phyloP scores from a whole-genome alignment of 768 basidiomycete species.

The Rhizopogon roseolus region DNA sequence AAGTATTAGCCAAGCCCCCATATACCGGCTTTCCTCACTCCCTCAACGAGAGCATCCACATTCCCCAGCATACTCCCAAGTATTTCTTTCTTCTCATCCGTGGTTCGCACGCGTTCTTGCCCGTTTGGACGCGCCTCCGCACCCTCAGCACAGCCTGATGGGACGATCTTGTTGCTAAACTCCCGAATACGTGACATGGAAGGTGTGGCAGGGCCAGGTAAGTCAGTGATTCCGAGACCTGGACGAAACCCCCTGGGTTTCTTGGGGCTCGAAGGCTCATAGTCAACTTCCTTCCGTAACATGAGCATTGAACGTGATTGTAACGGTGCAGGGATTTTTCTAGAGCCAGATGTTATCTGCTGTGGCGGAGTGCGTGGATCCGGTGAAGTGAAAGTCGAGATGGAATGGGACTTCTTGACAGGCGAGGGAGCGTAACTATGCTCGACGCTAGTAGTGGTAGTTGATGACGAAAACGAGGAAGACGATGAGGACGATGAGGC shows the following conservation, averaged over 20 bases:
- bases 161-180: background rate
- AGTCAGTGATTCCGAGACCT: constrained; percentile 26
- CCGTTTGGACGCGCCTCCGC: constrained; percentile 12
- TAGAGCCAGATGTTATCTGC: constrained; percentile 19
- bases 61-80: constrained; percentile 84
- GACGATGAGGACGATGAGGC: constrained; percentile 26
- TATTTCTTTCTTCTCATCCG: constrained; percentile 79
- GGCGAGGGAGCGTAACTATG: constrained; percentile 35
- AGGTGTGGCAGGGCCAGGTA: constrained; percentile 1
- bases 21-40: constrained; percentile 80
- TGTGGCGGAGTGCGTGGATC: constrained; percentile 22
- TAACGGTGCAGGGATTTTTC: constrained; percentile 15
- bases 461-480: constrained; percentile 35
- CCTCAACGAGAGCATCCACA: constrained; percentile 86
- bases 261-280: constrained; percentile 66
- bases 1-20: constrained; percentile 63
- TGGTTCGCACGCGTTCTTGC: constrained; percentile 40
- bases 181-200: constrained; percentile 8
- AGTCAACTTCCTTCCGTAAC: constrained; percentile 70
- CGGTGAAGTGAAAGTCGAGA: constrained; percentile 6
- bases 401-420: constrained; percentile 30
- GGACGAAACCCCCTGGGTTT: constrained; percentile 34
- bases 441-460: constrained; percentile 23
- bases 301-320: constrained; percentile 55
- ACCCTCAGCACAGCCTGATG: background rate